Percentiles rank a stretch among this genome's conserved stretches.
phyloP scores from a whole-genome alignment of 768 basidiomycete genomes.

The Naganishia onofrii region DNA sequence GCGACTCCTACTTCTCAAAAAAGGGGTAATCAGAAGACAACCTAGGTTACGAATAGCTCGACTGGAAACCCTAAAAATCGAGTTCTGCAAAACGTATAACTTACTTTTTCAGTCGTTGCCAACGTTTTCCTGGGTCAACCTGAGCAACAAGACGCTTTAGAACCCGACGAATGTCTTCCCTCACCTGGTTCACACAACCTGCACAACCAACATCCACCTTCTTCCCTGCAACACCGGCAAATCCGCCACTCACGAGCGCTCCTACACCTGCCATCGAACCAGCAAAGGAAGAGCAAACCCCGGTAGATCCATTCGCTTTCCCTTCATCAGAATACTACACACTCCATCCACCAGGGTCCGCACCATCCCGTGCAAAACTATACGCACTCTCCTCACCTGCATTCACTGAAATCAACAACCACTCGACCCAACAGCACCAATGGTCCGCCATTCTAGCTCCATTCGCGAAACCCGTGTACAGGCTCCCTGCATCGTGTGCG shows the following conservation, averaged over 20 bases:
- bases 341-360: slow-evolving; percentile 1
- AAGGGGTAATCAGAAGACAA: background rate
- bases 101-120: background rate
- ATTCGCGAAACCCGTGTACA: background rate
- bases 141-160: background rate
- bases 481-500: background rate
- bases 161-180: background rate
- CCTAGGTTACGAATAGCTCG: too few species aligned
- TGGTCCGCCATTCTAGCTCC: background rate
- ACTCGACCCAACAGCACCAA: background rate
- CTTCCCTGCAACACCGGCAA: background rate
- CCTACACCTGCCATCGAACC: too few species aligned
- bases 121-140: background rate
- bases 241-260: slow-evolving; percentile 13
- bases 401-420: background rate
- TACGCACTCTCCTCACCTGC: background rate
- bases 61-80: too few species aligned
- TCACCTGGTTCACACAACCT: background rate
- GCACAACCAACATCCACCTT: slow-evolving; percentile 14
- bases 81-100: too few species aligned
- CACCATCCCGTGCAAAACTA: background rate
- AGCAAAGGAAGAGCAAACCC: too few species aligned
- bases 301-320: slow-evolving; percentile 1
- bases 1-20: background rate
- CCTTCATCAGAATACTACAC: slow-evolving; percentile 3